phyloP scores from a whole-genome alignment of 2,329 filamentous ascomycete species.

The Dichotomopilus funicola region DNA sequence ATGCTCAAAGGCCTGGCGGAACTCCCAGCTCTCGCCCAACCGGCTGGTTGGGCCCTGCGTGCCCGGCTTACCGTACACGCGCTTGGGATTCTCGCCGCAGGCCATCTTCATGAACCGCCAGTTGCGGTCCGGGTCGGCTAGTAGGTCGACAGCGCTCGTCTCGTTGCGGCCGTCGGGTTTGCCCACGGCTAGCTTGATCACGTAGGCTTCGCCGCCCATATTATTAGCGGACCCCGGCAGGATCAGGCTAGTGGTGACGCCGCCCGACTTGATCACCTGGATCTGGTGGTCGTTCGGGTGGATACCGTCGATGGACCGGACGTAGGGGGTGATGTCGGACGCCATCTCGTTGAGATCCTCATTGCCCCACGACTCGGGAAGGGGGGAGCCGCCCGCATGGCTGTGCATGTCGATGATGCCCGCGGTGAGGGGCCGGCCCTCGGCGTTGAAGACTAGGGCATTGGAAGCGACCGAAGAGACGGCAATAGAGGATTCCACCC shows the following conservation, averaged over 20 bases:
- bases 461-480: conserved; percentile 38
- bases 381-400: conserved; percentile 53
- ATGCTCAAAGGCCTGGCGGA: conserved; percentile 61
- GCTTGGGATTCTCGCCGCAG: conserved; percentile 64
- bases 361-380: conserved; percentile 50
- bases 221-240: conserved; percentile 67
- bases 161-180: conserved; percentile 53
- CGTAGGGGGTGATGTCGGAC: conserved; percentile 59
- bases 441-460: conserved; percentile 48
- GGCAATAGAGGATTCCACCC: conserved; percentile 42
- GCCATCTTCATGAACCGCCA: conserved; percentile 75
- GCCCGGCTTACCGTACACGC: conserved; percentile 50
- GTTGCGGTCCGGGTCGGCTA: conserved; percentile 57
- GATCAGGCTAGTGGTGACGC: conserved; percentile 62
- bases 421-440: conserved; percentile 55
- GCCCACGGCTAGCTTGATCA: conserved; percentile 62
- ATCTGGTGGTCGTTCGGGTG: conserved; percentile 59
- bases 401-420: conserved; percentile 69
- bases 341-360: conserved; percentile 59
- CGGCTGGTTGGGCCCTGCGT: conserved; percentile 51
- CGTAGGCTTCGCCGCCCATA: conserved; percentile 64
- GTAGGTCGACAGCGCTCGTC: conserved; percentile 55
- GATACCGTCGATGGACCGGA: conserved; percentile 59
- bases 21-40: conserved; percentile 63
- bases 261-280: conserved; percentile 63